Conservation (phyloP, 2,329 filamentous ascomycete genomes). For the Hypoxylon sp. region DNA sequence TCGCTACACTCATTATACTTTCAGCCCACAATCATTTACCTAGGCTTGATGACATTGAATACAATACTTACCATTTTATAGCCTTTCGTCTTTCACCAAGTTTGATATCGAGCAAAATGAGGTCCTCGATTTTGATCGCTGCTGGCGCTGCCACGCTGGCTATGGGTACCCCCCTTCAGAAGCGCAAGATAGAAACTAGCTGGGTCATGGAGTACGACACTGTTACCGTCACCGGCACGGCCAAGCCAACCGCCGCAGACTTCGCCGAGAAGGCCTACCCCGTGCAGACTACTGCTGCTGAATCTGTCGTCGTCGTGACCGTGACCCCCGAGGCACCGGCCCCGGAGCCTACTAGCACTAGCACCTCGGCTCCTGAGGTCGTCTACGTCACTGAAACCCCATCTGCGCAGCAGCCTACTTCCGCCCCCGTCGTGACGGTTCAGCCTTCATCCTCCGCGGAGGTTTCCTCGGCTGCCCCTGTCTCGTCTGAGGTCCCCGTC, state of each 20-base stretch:
- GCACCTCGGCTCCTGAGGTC: neutral
- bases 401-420: constrained; percentile 7
- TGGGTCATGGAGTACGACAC: constrained; percentile 45
- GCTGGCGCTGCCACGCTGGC: constrained; percentile 48
- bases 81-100: constrained; percentile 20
- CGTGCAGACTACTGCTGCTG: neutral
- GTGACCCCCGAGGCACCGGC: constrained; percentile 17
- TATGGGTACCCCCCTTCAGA: constrained; percentile 46
- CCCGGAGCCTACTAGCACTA: neutral
- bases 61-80: constrained; percentile 22
- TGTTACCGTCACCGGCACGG: constrained; percentile 49
- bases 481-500: constrained; percentile 21
- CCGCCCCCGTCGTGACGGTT: constrained; percentile 2
- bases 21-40: constrained; percentile 9
- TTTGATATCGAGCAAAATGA: constrained; percentile 48
- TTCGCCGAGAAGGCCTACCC: constrained; percentile 28
- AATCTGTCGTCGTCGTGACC: constrained; percentile 33
- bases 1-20: constrained; percentile 21
- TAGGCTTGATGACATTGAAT: neutral
- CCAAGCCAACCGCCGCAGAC: constrained; percentile 29
- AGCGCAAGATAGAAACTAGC: constrained; percentile 47
- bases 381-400: neutral
- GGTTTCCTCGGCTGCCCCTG: constrained; percentile 5
- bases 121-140: constrained; percentile 49
- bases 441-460: neutral